Evolutionary conservation across 805 yeast genomes (phyloP), one percentile per base, ranked within the genome.

Genomic region (Tetrapisispora iriomotensis): DNA sequence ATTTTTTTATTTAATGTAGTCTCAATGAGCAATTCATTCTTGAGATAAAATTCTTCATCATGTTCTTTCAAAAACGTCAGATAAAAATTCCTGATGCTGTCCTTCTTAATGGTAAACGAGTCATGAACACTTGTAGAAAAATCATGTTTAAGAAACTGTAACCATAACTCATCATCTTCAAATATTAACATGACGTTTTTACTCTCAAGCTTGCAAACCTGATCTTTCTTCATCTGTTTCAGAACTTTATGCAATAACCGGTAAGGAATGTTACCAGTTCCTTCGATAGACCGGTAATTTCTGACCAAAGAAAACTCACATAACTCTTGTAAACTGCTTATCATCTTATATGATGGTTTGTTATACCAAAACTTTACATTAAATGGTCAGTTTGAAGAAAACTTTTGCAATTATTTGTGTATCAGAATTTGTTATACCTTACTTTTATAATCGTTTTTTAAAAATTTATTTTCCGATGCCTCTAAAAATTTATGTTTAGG

Each of bases 101-200:
- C 50, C 35, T 47, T 51, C 36, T 52, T 53, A 4, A 58, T 46
- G 1, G 60, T 49, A 40, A 39, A 65, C 6, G 55, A 41, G 20
- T 59, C 61, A 23, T 50, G 58, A 4, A 56, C 50, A 46, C 60
- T 54, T n/a, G 53, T 53, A 1, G 68, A 65, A 42, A 59, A 66
- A 18, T 66, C 64, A 28, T 44, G 50, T 34, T 47, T 50, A 7
- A 66, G 34, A 18, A 61, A 40, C 2, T 45, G 39, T 3, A 40
- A 40, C 71, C 71, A 66, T 2, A 62, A 40, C 9, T 57, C 58
- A 34, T 63, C 67, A 45, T 65, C 70, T 28, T 66, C 69, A 32
- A 66, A 53, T 1, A 65, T 46, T 20, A 61, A 48, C 17, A 47
- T 41, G 0, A 61, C 60, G 40, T 64, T 64, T 3, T 37, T 41